phyloP scores from a whole-genome alignment of 1,284 basidiomycete species.

The Omphalotus olearius region DNA sequence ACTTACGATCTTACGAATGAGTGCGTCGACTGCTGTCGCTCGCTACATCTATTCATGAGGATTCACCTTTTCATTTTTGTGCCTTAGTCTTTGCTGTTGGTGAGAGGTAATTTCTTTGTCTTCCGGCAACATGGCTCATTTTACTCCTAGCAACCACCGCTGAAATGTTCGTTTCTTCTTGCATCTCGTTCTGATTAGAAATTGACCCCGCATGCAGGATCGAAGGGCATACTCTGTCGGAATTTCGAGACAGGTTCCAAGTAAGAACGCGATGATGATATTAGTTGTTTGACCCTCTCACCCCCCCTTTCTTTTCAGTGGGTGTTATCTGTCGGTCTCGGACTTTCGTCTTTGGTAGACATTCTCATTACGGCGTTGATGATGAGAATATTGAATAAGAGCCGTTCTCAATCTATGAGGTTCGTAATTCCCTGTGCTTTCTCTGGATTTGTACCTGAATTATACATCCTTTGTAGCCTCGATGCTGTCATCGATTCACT shows the following conservation, averaged over 20 bases:
- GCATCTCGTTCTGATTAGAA: no score
- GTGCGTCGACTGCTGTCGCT: neutral
- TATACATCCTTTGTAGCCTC: neutral
- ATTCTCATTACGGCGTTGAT: slow-evolving; percentile 8
- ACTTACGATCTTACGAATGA: neutral
- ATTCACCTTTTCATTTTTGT: neutral
- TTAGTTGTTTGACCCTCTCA: neutral
- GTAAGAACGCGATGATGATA: neutral
- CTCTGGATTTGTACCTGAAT: neutral
- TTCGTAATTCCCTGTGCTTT: neutral
- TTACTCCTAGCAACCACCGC: neutral
- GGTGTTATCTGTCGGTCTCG: slow-evolving; percentile 6
- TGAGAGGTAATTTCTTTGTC: neutral
- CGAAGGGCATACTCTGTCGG: neutral
- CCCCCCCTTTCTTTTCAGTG: slow-evolving; percentile 1
- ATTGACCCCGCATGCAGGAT: neutral
- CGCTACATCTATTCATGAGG: neutral
- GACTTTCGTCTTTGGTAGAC: slow-evolving; percentile 6
- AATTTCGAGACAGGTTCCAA: neutral
- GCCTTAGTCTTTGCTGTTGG: neutral
- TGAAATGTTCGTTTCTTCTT: neutral
- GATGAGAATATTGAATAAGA: slow-evolving; percentile 3
- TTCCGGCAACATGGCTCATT: neutral
- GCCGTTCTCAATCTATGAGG: slow-evolving; percentile 3
- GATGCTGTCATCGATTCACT: slow-evolving; percentile 4